Conservation (phyloP, 768 basidiomycete species). For the Mycena filopes region DNA sequence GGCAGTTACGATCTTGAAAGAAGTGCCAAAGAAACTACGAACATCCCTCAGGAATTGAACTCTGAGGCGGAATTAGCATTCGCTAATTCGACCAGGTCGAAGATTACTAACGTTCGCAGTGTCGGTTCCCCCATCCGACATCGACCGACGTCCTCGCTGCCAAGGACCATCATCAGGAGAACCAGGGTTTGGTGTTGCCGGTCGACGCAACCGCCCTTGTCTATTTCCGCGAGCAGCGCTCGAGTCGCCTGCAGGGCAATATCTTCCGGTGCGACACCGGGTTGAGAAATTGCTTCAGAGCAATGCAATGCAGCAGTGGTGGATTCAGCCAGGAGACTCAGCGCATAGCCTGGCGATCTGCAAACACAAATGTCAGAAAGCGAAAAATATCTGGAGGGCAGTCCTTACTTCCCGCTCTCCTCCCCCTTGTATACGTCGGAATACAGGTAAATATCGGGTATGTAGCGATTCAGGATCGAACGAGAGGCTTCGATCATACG, state of each 20-base stretch:
- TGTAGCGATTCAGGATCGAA: slow-evolving; percentile 93
- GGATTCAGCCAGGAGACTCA: slow-evolving; percentile 90
- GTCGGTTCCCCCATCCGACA: slow-evolving; percentile 89
- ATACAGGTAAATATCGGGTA: slow-evolving; percentile 98
- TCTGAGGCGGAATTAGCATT: slow-evolving; percentile 56
- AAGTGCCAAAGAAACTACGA: slow-evolving; percentile 84
- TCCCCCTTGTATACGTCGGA: slow-evolving; percentile 98
- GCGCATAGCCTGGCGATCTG: slow-evolving; percentile 96
- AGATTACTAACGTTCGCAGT: slow-evolving; percentile 73
- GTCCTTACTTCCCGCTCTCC: slow-evolving; percentile 92
- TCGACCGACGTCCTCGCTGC: slow-evolving; percentile 95
- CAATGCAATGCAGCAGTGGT: slow-evolving; percentile 91
- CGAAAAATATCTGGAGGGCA: neutral
- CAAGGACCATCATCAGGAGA: slow-evolving; percentile 92
- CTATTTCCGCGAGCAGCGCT: slow-evolving; percentile 81
- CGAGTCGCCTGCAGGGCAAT: slow-evolving; percentile 86
- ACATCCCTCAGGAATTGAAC: slow-evolving; percentile 92
- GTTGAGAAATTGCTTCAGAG: slow-evolving; percentile 85
- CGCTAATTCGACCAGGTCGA: neutral
- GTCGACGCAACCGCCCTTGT: slow-evolving; percentile 90
- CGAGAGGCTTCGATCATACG: slow-evolving; percentile 96
- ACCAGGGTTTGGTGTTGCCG: slow-evolving; percentile 88
- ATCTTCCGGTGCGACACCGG: slow-evolving; percentile 92
- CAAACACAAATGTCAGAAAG: slow-evolving; percentile 1
- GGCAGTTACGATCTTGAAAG: slow-evolving; percentile 87